Base-by-base conservation (phyloP, 176 grass and related monocot genomes). In the Aegilops tauschii region DNA sequence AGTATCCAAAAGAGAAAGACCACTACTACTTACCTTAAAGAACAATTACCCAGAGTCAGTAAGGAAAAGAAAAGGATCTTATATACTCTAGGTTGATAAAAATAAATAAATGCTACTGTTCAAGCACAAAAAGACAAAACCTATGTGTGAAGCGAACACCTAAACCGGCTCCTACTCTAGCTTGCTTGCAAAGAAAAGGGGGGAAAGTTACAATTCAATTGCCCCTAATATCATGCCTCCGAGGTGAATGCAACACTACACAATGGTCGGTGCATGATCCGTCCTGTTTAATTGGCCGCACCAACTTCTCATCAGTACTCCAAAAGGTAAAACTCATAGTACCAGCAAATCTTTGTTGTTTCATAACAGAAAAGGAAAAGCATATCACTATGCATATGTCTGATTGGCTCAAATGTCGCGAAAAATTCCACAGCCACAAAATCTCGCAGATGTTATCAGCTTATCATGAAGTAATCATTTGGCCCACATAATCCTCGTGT, bases 161-260 rank as follows among this genome's bases (percentile, higher is more conserved):
- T 34, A 28, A 23, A 25, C 80, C 10, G 31, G 80, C 11, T 73
- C 71, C 69, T 67, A 34, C 84, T 79, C 84, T 83, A 67, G 65
- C 80, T 90, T 87, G 84, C 54, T 76, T 29, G 35, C 84, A 80
- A 87, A 87, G 74, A 28, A 87, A 87, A 80, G 59, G 35, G 25
- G 74, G 14, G 37, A 79, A 87, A 84, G 68, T 42, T 42, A 17
- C 36, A 76, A 50, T 84, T 91, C 87, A 76, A 91, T 80, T 52
- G 66, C 74, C 27, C 49, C 14, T 17, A 61, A 40, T 65, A 62
- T 80, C 76, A 49, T 68, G 80, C 66, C 85, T 13, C 12, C 12
- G 2, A 76, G 44, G 35, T 47, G 68, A 74, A 83, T 36, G 23
- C 28, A 62, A 42, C 72, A 69, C 11, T 34, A 20, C 6, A 58